Percentiles rank a stretch among this genome's conserved stretches.
phyloP scores from a whole-genome alignment of 2,329 filamentous ascomycete species.

The Aspergillus japonicus region DNA sequence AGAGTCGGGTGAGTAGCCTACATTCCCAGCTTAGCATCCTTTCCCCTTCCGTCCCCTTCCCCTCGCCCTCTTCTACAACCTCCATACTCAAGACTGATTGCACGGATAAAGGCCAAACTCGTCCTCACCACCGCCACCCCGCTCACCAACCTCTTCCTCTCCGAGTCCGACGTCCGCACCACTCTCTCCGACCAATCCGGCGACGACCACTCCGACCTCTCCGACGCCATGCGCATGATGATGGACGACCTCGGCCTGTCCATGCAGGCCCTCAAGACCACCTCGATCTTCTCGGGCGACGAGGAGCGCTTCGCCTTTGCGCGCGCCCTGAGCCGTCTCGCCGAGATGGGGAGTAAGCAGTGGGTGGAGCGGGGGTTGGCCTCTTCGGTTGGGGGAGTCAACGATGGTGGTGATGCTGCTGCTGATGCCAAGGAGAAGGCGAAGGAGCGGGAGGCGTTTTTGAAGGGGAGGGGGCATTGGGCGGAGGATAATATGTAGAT shows the following conservation, averaged over 20 bases:
- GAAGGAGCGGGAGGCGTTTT: constrained; percentile 49
- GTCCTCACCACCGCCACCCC: constrained; percentile 89
- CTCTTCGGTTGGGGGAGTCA: constrained; percentile 35
- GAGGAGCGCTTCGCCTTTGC: constrained; percentile 97
- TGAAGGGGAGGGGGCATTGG: constrained; percentile 50
- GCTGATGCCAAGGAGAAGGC: constrained; percentile 37
- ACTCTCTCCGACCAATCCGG: constrained; percentile 47
- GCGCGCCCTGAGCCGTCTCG: constrained; percentile 76
- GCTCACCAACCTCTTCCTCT: constrained; percentile 80
- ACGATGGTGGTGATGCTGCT: constrained; percentile 28
- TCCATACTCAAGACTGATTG: not conserved
- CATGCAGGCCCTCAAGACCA: constrained; percentile 79
- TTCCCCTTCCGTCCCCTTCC: too few relatives aligned
- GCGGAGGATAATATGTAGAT: constrained; percentile 49
- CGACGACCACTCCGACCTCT: constrained; percentile 54
- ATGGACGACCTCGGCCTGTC: constrained; percentile 87
- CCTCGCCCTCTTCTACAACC: not conserved
- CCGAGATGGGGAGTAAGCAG: constrained; percentile 89
- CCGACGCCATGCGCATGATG: constrained; percentile 71
- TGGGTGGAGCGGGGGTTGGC: constrained; percentile 81
- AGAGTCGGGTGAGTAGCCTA: constrained; percentile 54
- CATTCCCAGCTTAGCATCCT: not conserved
- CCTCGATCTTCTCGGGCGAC: constrained; percentile 85
- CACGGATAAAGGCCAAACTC: constrained; percentile 71
- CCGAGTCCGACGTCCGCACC: constrained; percentile 65